Conservation (phyloP, 2,329 filamentous ascomycete species). For the Paraconiothyrium sp. region DNA sequence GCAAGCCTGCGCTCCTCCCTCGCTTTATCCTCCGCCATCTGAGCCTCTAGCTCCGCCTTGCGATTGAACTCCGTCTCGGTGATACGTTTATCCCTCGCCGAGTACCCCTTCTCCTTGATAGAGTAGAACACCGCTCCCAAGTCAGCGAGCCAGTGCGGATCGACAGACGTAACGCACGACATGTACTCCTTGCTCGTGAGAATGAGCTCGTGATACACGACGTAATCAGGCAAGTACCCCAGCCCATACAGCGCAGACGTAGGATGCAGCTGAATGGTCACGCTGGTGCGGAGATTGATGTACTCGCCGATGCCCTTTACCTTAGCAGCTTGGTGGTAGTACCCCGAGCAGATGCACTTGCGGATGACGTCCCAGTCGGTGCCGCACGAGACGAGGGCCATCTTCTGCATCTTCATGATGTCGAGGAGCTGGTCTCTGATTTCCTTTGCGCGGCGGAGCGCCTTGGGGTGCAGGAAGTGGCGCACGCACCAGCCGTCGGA, state of each 20-base stretch:
- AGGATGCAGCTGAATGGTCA: constrained; percentile 92
- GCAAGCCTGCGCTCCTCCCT: constrained; percentile 65
- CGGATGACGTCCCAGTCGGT: constrained; percentile 97
- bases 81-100: constrained; percentile 81
- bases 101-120: constrained; percentile 97
- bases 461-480: constrained; percentile 96
- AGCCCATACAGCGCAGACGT: constrained; percentile 92
- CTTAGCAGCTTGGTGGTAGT: constrained; percentile 97
- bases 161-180: constrained; percentile 94
- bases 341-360: constrained; percentile 96
- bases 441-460: constrained; percentile 88
- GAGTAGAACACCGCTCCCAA: constrained; percentile 97
- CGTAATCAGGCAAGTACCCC: constrained; percentile 94
- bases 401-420: constrained; percentile 93
- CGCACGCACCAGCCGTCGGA: constrained; percentile 91
- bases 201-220: constrained; percentile 97
- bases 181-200: constrained; percentile 98
- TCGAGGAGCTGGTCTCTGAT: constrained; percentile 93
- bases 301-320: constrained; percentile 98
- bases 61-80: constrained; percentile 92
- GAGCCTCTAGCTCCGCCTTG: constrained; percentile 89
- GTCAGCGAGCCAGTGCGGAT: constrained; percentile 97
- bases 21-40: constrained; percentile 88
- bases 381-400: constrained; percentile 86
- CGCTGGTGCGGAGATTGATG: constrained; percentile 92